Conservation (phyloP, 345 rosid species). For the Dipteronia dyeriana region DNA sequence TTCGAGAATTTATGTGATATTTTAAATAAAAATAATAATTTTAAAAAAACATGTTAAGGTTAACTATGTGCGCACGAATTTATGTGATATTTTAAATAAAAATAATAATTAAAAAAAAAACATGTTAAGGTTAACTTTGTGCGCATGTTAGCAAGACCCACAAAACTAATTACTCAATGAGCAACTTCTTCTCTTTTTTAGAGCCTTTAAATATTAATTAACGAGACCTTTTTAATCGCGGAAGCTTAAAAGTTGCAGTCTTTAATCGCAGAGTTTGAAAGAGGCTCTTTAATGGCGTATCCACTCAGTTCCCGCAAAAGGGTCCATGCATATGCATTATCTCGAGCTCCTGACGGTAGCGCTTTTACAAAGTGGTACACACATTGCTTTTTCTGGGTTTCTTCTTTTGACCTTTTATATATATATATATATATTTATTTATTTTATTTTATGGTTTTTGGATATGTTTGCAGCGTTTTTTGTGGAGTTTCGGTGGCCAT, state of each 20-base stretch:
- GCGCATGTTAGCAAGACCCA: constrained; percentile 25
- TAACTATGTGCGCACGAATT: no score
- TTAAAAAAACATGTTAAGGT: no score
- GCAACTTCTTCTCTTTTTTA: background rate
- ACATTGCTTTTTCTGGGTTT: background rate
- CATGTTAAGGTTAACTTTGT: no score
- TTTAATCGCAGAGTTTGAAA: constrained; percentile 20
- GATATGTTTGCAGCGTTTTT: constrained; percentile 36
- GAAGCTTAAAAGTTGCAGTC: constrained; percentile 22
- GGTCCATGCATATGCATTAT: constrained; percentile 59
- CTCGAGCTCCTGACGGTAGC: constrained; percentile 81
- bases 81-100: no score
- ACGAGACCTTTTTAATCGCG: background rate
- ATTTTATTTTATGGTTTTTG: constrained; percentile 2
- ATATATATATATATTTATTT: no score
- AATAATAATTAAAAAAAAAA: no score
- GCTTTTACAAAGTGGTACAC: constrained; percentile 79
- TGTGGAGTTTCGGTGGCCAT: constrained; percentile 64
- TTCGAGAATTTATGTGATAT: no score
- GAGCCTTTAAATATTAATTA: background rate
- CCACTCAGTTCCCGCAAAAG: constrained; percentile 61
- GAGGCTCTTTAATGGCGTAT: constrained; percentile 53
- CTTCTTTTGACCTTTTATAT: no score
- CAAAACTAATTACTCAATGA: background rate
- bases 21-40: no score